Evolutionary conservation across 2,329 filamentous ascomycete genomes (phyloP).

Genomic region (Calonectria henricotiae): DNA sequence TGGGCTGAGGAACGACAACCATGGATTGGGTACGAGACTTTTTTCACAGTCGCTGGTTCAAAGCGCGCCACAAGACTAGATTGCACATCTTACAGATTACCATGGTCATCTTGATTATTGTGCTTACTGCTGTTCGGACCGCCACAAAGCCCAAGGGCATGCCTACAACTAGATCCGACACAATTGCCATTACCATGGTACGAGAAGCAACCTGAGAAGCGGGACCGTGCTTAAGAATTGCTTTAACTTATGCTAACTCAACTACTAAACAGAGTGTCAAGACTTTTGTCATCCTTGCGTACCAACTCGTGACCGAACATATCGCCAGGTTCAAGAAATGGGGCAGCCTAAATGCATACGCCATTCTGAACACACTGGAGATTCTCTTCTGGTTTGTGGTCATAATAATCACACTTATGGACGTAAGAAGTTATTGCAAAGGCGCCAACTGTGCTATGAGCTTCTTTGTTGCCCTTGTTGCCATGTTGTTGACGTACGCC

Average conservation of each 20-base stretch:
- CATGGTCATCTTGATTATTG: conserved; percentile 31
- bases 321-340: conserved; percentile 48
- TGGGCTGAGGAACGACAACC: not conserved
- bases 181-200: conserved; percentile 46
- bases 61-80: conserved; percentile 40
- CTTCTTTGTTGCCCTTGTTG: conserved; percentile 36
- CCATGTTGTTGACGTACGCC: conserved; percentile 37
- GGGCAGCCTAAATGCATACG: conserved; percentile 48
- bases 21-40: conserved; percentile 38
- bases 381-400: conserved; percentile 52
- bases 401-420: conserved; percentile 45
- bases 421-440: conserved; percentile 34
- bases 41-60: conserved; percentile 40
- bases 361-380: conserved; percentile 49
- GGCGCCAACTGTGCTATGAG: conserved; percentile 41
- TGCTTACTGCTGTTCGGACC: conserved; percentile 37
- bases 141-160: conserved; percentile 37
- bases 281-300: conserved; percentile 35
- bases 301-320: conserved; percentile 49
- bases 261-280: conserved; percentile 31
- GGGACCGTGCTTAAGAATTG: no score
- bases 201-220: not conserved
- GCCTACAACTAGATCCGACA: conserved; percentile 40
- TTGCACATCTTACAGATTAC: conserved; percentile 28
- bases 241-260: not conserved